Percentiles rank a stretch among this genome's conserved stretches.
Conservation (phyloP, 2,329 filamentous ascomycete species). For the Epichloe festucae region DNA sequence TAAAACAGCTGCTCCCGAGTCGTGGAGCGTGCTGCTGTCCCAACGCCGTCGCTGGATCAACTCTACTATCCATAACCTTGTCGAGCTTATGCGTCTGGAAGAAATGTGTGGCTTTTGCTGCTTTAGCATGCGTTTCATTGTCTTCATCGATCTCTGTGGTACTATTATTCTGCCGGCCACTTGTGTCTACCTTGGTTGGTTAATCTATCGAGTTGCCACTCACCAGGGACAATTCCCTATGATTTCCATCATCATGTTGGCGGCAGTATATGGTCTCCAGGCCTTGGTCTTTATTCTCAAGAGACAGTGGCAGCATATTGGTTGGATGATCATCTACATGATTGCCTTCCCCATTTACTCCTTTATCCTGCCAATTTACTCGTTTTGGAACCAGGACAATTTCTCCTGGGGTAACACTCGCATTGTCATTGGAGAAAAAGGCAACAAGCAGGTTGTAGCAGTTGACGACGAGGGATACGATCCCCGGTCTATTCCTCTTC, state of each 20-base stretch:
- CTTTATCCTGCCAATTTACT: constrained; percentile 83
- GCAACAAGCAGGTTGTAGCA: constrained; percentile 78
- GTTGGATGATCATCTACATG: constrained; percentile 99
- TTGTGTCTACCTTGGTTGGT: constrained; percentile 71
- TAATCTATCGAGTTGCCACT: constrained; percentile 68
- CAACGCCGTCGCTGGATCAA: constrained; percentile 99
- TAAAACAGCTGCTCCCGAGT: constrained; percentile 84
- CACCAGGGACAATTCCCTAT: constrained; percentile 63
- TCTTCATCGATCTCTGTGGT: constrained; percentile 86
- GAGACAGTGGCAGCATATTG: constrained; percentile 94
- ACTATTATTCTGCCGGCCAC: constrained; percentile 87
- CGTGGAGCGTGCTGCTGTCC: constrained; percentile 88
- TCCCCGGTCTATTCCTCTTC: constrained; percentile 81
- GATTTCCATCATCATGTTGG: constrained; percentile 81
- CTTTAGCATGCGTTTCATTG: constrained; percentile 95
- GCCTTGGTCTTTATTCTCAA: constrained; percentile 94
- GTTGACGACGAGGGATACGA: constrained; percentile 79
- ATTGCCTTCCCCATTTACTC: constrained; percentile 92
- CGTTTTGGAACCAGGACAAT: constrained; percentile 99
- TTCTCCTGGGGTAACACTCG: constrained; percentile 98
- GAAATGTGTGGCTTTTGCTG: constrained; percentile 98
- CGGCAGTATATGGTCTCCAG: constrained; percentile 87
- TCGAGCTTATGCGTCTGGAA: constrained; percentile 77
- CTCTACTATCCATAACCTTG: constrained; percentile 93
- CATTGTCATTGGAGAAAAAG: constrained; percentile 90